Base-by-base conservation (phyloP, 176 grass and related monocot species). In the Paspalum vaginatum region DNA sequence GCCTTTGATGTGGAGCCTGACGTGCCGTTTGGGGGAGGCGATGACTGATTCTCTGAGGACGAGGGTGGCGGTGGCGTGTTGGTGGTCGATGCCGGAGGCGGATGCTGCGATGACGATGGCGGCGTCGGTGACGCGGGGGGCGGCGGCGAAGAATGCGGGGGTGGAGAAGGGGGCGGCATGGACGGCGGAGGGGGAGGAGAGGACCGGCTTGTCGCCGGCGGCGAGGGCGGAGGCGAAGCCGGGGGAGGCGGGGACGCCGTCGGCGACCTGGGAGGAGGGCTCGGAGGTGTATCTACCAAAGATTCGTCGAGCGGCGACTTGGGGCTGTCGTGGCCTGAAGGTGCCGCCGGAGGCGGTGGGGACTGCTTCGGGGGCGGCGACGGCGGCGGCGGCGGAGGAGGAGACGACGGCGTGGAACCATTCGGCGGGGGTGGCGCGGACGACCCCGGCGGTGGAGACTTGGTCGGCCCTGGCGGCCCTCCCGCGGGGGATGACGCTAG, bases 171-270 rank as follows among this genome's bases (percentile, higher is more conserved):
- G 11, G 83, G 59, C 44, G 65, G 22, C 18, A 61, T 8, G 17
- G 62, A 14, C 10, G 76, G 37, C 32, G 83, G 71, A 21, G 83
- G 49, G 8, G 77, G 78, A 53, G 83, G 65, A 40, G 87, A 26
- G 26, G 64, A 77, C 15, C 10, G 47, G 48, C 26, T 85, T 17
- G 62, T 4, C 24, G 42, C 47, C 26, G 80, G 84, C 11, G 80
- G 53, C 0, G 88, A 83, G 2, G 84, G 68, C 18, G 79, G 47
- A 42, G 80, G 76, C 7, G 78, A 72, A 21, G 59, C 57, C 3
- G 64, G 78, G 41, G 84, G 84, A 22, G 89, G 78, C 5, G 78
- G 41, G 43, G 81, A 61, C 22, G 56, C 0, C 21, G 52, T 0
- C 26, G 88, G 48, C 2, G 79, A 45, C 13, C 18, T 79, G 15